Percentiles rank a stretch among this genome's conserved stretches.
These are phyloP conservation scores for Phytophthora pisi DNA, from an alignment of 352 stramenopile genomes.

Conservation along the genomic window DNA sequence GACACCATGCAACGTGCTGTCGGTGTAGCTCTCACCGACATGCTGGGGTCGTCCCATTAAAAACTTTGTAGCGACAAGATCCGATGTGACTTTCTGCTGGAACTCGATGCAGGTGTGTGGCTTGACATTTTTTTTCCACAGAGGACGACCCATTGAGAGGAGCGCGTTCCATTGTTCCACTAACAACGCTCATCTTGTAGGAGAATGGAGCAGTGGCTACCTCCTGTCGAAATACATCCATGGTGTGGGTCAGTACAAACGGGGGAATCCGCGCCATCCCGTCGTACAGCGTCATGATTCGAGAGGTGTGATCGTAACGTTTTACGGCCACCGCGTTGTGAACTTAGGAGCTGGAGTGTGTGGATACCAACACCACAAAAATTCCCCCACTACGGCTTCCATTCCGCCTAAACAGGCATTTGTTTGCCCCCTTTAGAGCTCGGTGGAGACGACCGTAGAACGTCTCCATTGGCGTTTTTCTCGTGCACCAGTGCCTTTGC, in stretches of 20 bases:
- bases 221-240: constrained; percentile 20
- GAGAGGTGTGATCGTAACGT: no score
- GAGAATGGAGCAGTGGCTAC: background rate
- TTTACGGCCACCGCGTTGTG: no score
- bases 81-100: background rate
- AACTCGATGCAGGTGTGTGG: background rate
- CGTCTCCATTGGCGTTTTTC: no score
- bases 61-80: constrained; percentile 14
- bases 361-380: no score
- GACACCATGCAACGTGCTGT: constrained; percentile 21
- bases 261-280: constrained; percentile 68
- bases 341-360: no score
- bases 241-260: constrained; percentile 55
- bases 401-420: no score
- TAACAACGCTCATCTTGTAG: background rate
- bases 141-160: background rate
- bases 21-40: constrained; percentile 2
- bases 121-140: background rate
- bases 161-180: background rate
- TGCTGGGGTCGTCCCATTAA: background rate
- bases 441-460: no score
- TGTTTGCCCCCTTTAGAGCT: no score
- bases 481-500: no score
- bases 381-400: no score
- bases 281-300: no score